These are phyloP conservation scores for Citrus inodora DNA, from an alignment of 345 rosid genomes.

Conservation along the genomic window DNA sequence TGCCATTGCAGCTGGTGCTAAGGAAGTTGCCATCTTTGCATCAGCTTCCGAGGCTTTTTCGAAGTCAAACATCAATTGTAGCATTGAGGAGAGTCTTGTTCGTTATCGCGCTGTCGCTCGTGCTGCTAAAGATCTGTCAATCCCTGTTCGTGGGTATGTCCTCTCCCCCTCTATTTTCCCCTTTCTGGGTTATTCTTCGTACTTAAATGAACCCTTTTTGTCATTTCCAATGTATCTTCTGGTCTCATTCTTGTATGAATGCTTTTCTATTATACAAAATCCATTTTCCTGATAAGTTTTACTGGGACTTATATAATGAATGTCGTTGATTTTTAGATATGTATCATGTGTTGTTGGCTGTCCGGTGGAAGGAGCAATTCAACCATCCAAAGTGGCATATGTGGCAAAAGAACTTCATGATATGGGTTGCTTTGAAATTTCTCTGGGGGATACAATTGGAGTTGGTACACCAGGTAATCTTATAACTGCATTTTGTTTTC, in stretches of 20 bases:
- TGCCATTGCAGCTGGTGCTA: conserved; percentile 75
- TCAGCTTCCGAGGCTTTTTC: conserved; percentile 83
- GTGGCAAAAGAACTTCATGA: conserved; percentile 85
- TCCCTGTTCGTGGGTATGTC: conserved; percentile 73
- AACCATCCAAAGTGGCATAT: conserved; percentile 77
- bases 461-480: conserved; percentile 88
- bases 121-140: conserved; percentile 53
- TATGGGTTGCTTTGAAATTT: conserved; percentile 96
- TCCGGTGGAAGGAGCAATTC: conserved; percentile 75
- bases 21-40: conserved; percentile 75
- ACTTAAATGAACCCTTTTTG: neutral
- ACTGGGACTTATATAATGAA: conserved; percentile 2
- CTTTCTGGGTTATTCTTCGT: neutral
- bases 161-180: neutral
- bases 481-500: neutral
- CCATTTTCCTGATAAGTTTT: neutral
- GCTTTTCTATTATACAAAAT: neutral
- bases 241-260: neutral
- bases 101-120: conserved; percentile 55
- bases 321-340: conserved; percentile 45
- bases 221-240: neutral
- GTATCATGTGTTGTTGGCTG: conserved; percentile 94
- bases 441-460: conserved; percentile 87
- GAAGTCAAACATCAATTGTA: conserved; percentile 71
- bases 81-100: conserved; percentile 68